Conservation (phyloP, 106 monocot species). For the Agapanthus africanus region DNA sequence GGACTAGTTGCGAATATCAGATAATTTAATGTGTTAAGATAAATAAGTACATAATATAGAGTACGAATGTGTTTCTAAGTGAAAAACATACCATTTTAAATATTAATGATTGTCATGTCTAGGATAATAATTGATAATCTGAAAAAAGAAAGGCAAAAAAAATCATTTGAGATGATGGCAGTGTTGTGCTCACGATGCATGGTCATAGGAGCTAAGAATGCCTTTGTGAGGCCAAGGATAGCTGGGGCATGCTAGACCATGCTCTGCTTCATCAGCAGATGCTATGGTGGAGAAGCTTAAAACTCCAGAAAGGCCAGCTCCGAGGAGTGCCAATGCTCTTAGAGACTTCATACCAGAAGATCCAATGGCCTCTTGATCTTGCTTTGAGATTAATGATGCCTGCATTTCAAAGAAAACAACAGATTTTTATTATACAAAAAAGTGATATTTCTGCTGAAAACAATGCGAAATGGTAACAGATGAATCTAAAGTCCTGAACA, state of each 20-base stretch:
- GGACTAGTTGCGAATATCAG: too few relatives aligned
- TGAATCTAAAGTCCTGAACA: too few relatives aligned
- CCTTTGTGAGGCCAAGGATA: slow-evolving; percentile 98
- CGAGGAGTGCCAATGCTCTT: slow-evolving; percentile 57
- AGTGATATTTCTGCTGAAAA: background rate
- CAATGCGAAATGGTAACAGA: background rate
- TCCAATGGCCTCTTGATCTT: slow-evolving; percentile 36
- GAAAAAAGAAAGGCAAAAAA: background rate
- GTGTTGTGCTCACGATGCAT: slow-evolving; percentile 70
- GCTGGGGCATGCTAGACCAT: slow-evolving; percentile 61
- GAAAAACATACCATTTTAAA: too few relatives aligned
- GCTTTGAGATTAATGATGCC: slow-evolving; percentile 35
- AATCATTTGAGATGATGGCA: too few relatives aligned
- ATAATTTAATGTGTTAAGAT: too few relatives aligned
- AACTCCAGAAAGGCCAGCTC: slow-evolving; percentile 50
- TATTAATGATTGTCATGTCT: background rate
- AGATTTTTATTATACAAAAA: background rate
- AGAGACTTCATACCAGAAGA: slow-evolving; percentile 42
- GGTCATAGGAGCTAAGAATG: slow-evolving; percentile 92
- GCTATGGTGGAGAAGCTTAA: slow-evolving; percentile 47
- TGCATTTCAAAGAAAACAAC: slow-evolving; percentile 12
- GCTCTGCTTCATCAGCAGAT: slow-evolving; percentile 80
- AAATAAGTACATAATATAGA: too few relatives aligned
- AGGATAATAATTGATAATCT: too few relatives aligned
- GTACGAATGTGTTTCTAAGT: too few relatives aligned